Percentiles rank a stretch among this genome's conserved stretches.
Evolutionary conservation across 2,329 filamentous ascomycete genomes (phyloP).

Genomic region (Xylaria sp.): DNA sequence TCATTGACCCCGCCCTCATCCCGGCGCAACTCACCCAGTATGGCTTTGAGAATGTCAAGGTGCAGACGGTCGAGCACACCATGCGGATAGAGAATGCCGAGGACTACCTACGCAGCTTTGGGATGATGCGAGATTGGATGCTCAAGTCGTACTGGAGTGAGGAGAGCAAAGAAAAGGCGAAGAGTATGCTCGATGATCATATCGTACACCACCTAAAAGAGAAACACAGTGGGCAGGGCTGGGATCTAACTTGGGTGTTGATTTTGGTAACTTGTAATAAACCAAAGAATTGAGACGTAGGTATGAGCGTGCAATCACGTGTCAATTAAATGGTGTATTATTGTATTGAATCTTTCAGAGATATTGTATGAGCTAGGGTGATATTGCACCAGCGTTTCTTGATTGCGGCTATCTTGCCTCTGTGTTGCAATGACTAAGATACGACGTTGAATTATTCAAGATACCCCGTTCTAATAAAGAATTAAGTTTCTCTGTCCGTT

Average conservation of each 20-base stretch:
- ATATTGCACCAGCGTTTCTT: too few relatives aligned
- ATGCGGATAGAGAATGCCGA: slow-evolving; percentile 49
- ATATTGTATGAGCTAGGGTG: too few relatives aligned
- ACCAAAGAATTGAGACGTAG: slow-evolving; percentile 17
- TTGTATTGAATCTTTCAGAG: too few relatives aligned
- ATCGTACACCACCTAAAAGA: slow-evolving; percentile 50
- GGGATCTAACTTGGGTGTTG: slow-evolving; percentile 50
- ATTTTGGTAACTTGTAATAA: slow-evolving; percentile 46
- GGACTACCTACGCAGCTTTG: slow-evolving; percentile 50
- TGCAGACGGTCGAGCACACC: slow-evolving; percentile 45
- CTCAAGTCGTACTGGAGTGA: slow-evolving; percentile 54
- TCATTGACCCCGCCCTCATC: slow-evolving; percentile 55
- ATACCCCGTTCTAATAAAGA: too few relatives aligned
- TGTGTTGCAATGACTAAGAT: too few relatives aligned
- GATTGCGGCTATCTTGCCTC: too few relatives aligned
- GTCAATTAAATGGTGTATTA: too few relatives aligned
- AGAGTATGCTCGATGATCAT: slow-evolving; percentile 46
- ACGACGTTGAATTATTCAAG: too few relatives aligned
- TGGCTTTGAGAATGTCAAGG: slow-evolving; percentile 54
- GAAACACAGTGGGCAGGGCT: slow-evolving; percentile 52
- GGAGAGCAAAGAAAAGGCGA: slow-evolving; percentile 53
- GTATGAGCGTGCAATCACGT: too few relatives aligned
- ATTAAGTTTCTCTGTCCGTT: too few relatives aligned
- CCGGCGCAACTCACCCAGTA: slow-evolving; percentile 48
- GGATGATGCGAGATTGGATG: slow-evolving; percentile 54